A percentile compares a stretch with the other conserved stretches of the same genome.
Conservation (phyloP, 495 filamentous ascomycete species). For the Terfezia boudieri region DNA sequence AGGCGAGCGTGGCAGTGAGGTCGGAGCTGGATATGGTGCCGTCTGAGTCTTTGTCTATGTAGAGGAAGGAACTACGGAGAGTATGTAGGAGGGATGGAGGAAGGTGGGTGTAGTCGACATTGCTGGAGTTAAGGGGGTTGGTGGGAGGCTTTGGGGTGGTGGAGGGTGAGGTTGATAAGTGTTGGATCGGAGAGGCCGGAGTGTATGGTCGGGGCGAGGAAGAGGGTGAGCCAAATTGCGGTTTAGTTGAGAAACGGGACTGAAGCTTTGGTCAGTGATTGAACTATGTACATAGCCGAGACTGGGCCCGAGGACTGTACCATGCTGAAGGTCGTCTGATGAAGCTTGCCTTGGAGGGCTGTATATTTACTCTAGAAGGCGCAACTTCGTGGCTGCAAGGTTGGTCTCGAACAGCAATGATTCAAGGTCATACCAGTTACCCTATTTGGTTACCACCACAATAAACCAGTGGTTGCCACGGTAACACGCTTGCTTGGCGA, state of each 20-base stretch:
- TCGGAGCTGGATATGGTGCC: constrained; percentile 13
- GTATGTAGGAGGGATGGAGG: background rate
- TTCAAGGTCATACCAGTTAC: no score
- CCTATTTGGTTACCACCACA: no score
- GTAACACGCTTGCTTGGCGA: no score
- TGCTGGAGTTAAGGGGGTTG: background rate
- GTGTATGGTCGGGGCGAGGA: background rate
- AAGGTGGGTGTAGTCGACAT: background rate
- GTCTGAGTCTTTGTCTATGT: constrained; percentile 19
- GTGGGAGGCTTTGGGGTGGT: background rate
- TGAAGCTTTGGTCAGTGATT: background rate
- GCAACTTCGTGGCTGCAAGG: no score
- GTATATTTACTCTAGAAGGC: no score
- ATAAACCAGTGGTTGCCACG: no score
- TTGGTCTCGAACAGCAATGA: no score
- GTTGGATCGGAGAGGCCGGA: background rate
- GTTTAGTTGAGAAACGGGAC: background rate
- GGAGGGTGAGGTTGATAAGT: background rate
- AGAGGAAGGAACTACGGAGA: constrained; percentile 9
- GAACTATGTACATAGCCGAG: no score
- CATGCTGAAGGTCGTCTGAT: no score
- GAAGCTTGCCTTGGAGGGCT: no score
- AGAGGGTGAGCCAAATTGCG: background rate
- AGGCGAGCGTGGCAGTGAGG: constrained; percentile 14
- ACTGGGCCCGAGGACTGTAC: no score